A percentile compares a stretch with the other conserved stretches of the same genome.
These are phyloP conservation scores for Ophiocordyceps camponoti-rufipedis DNA, from an alignment of 2,329 filamentous ascomycete species.

Conservation along the genomic window DNA sequence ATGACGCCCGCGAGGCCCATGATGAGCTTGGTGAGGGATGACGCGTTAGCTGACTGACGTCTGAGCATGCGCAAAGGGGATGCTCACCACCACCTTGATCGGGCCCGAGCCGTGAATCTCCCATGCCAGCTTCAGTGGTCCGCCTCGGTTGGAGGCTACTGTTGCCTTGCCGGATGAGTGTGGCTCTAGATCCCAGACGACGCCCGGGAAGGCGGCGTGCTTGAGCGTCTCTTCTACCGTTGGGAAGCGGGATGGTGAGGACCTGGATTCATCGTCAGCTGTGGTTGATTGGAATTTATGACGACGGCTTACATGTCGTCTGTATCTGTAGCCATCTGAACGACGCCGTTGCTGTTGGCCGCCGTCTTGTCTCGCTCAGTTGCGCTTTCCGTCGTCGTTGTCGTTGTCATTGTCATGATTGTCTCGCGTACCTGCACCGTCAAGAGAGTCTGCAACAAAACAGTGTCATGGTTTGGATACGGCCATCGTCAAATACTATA, in stretches of 20 bases:
- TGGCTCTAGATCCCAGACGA: conserved; percentile 52
- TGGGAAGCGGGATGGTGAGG: conserved; percentile 10
- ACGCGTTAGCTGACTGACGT: no score
- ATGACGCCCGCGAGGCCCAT: conserved; percentile 59
- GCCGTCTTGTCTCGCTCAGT: background rate
- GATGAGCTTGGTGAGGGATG: conserved; percentile 37
- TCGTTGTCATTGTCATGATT: no score
- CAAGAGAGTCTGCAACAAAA: no score
- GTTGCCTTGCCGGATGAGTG: conserved; percentile 38
- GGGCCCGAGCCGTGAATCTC: conserved; percentile 64
- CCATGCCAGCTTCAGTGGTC: conserved; percentile 58
- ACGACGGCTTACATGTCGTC: no score
- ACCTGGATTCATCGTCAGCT: no score
- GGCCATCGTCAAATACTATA: no score
- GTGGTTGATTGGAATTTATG: no score
- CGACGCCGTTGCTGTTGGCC: background rate
- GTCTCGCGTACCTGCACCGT: no score
- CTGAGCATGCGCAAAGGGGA: no score
- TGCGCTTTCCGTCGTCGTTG: no score
- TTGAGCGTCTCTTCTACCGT: conserved; percentile 38
- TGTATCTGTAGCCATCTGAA: no score
- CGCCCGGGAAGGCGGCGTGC: conserved; percentile 48
- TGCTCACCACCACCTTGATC: conserved; percentile 31
- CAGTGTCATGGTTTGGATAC: no score
- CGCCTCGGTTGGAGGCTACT: conserved; percentile 53